Base-by-base conservation (phyloP, 768 basidiomycete species). In the Termitomyces eurrhizus region DNA sequence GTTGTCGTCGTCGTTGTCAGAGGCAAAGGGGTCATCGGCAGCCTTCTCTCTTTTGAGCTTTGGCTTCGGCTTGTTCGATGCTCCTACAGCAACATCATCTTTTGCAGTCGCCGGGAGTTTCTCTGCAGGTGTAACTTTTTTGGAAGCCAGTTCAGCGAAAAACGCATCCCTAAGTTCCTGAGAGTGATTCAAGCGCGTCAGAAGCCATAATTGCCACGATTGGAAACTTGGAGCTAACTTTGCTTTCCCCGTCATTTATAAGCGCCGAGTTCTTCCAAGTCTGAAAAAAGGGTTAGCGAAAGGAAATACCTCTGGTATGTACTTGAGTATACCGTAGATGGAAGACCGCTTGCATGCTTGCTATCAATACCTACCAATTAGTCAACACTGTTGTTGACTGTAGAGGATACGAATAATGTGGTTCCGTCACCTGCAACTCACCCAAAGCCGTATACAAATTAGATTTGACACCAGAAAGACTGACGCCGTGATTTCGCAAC, bases 311-410 rank as follows among this genome's bases (percentile, higher is more conserved):
- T 37, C 29, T 36, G 36, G 51, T 49, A 26, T 45, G 13, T 21
- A 18, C 37, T 18, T 9, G 29, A 2, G 14, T 70, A 35, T 18
- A 88, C 89, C 62, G 89, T 90, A 26, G 89, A 86, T 44, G 79
- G 82, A 54, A 92, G 79, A 8, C 89, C 87, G 67, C 88, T 89
- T 0, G 85, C 70, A 68, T 91, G 90, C 67, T 92, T 92, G 71
- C 88, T 90, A 64, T 90, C 87, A 58, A 92, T 74, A 1, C 86
- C 88, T 85, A 5, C n/a, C 2, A 13, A 50, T 16, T 24, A 4
- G 21, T 46, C 18, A 63, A 13, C 36, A 53, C 52, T 9, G 13
- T 7, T 16, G n/a, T 50, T 11, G 36, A 37, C 41, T 44, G 52
- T 32, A 56, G 16, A 51, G 24, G 21, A 21, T 39, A 33, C 2